A percentile compares a stretch with the other conserved stretches of the same genome.
These are phyloP conservation scores for Vitis hybrid DNA, from an alignment of 177 flowering plant species.

Conservation along the genomic window DNA sequence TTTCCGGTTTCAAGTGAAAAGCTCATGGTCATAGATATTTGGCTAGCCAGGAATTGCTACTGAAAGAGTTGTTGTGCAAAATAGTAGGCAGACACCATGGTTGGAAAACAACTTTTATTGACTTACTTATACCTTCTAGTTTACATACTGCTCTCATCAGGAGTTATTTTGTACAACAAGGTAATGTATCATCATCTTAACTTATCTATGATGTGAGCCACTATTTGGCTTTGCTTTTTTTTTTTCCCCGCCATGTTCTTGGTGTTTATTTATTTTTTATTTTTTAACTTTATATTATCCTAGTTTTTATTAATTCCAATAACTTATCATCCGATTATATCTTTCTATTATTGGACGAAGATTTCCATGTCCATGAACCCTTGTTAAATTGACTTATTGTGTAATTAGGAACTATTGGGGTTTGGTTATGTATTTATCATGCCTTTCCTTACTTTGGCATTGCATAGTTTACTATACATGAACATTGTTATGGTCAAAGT, in stretches of 20 bases:
- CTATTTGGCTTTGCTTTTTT: too few relatives aligned
- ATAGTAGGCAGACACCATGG: background rate
- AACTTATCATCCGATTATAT: too few relatives aligned
- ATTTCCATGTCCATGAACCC: too few relatives aligned
- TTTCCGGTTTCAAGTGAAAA: too few relatives aligned
- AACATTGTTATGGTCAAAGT: too few relatives aligned
- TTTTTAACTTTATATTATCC: background rate
- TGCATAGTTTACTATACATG: too few relatives aligned
- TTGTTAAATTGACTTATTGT: too few relatives aligned
- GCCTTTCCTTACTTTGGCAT: too few relatives aligned
- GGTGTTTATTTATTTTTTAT: background rate
- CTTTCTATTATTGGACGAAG: too few relatives aligned
- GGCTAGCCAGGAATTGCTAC: background rate
- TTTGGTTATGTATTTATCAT: too few relatives aligned
- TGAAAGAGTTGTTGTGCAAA: background rate
- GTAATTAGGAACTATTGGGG: too few relatives aligned
- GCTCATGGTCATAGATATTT: background rate
- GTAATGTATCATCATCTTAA: background rate
- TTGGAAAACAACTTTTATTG: constrained; percentile 6
- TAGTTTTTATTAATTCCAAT: too few relatives aligned
- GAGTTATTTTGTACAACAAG: constrained; percentile 18
- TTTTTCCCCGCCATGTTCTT: background rate
- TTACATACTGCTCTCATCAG: constrained; percentile 13
- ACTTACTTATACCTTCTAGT: constrained; percentile 11
- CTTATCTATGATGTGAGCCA: background rate